Evolutionary conservation across 2,329 filamentous ascomycete genomes (phyloP).

Genomic region (Pseudogymnoascus sp.): DNA sequence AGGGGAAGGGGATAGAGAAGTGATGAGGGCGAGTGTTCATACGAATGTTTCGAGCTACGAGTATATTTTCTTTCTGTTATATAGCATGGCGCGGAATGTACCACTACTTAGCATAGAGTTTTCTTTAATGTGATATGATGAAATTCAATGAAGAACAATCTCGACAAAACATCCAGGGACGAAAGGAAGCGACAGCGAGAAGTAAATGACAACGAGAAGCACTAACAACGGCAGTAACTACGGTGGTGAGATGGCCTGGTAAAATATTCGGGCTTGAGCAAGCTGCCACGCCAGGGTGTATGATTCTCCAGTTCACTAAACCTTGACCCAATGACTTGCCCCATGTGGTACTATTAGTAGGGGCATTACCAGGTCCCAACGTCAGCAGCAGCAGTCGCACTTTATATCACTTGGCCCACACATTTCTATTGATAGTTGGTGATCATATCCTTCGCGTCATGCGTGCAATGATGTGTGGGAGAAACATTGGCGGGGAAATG

Average conservation of each 20-base stretch:
- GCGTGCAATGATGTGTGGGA: not conserved
- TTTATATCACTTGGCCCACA: too few species aligned
- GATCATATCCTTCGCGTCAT: not conserved
- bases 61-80: slow-evolving; percentile 1
- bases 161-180: not conserved
- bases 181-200: not conserved
- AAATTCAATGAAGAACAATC: not conserved
- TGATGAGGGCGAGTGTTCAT: slow-evolving; percentile 14
- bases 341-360: too few species aligned
- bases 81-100: slow-evolving; percentile 4
- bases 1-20: slow-evolving; percentile 17
- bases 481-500: not conserved
- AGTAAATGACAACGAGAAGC: not conserved
- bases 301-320: too few species aligned
- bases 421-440: too few species aligned
- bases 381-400: too few species aligned
- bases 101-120: slow-evolving; percentile 7
- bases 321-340: too few species aligned
- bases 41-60: slow-evolving; percentile 12
- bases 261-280: not conserved
- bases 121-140: slow-evolving; percentile 7
- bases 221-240: not conserved
- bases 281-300: too few species aligned
- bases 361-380: too few species aligned
- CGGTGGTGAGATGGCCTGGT: not conserved